Percentiles rank a stretch among this genome's conserved stretches.
phyloP scores from a whole-genome alignment of 345 rosid species.

The Microthlaspi erraticum region DNA sequence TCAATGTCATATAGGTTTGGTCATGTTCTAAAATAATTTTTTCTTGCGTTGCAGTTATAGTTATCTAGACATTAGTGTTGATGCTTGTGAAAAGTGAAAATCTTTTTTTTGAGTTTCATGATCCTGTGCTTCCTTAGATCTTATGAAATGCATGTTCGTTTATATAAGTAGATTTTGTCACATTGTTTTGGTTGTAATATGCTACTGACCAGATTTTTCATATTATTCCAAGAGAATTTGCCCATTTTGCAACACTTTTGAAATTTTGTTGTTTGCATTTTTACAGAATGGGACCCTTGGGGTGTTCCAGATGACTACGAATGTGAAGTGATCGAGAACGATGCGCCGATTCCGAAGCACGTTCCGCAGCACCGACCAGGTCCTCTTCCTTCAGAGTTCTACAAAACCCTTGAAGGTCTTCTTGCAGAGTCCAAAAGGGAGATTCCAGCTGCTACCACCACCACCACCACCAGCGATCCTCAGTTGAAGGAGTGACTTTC shows the following conservation, averaged over 20 bases:
- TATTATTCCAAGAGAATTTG: not conserved
- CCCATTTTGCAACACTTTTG: not conserved
- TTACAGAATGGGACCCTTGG: slow-evolving; percentile 98
- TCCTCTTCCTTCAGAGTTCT: slow-evolving; percentile 92
- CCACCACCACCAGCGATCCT: slow-evolving; percentile 49
- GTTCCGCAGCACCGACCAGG: slow-evolving; percentile 95
- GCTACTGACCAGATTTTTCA: not conserved
- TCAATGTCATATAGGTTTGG: not conserved
- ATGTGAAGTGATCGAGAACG: slow-evolving; percentile 89
- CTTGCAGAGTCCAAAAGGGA: slow-evolving; percentile 34
- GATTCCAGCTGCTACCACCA: slow-evolving; percentile 46
- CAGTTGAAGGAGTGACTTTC: slow-evolving; percentile 52
- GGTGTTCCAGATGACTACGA: slow-evolving; percentile 94
- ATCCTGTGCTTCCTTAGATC: slow-evolving; percentile 1
- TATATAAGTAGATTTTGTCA: not conserved
- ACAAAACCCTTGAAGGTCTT: slow-evolving; percentile 69
- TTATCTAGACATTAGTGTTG: not conserved
- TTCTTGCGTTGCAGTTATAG: slow-evolving; percentile 21
- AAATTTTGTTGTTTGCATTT: slow-evolving; percentile 2
- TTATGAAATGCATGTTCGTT: not conserved
- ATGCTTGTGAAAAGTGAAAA: not conserved
- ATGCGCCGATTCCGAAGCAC: slow-evolving; percentile 91
- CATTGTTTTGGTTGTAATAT: slow-evolving; percentile 2
- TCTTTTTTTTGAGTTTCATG: not conserved
- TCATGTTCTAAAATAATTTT: not conserved